These are phyloP conservation scores for Chaetomidium leptoderma DNA, from an alignment of 495 filamentous ascomycete genomes.

Conservation along the genomic window DNA sequence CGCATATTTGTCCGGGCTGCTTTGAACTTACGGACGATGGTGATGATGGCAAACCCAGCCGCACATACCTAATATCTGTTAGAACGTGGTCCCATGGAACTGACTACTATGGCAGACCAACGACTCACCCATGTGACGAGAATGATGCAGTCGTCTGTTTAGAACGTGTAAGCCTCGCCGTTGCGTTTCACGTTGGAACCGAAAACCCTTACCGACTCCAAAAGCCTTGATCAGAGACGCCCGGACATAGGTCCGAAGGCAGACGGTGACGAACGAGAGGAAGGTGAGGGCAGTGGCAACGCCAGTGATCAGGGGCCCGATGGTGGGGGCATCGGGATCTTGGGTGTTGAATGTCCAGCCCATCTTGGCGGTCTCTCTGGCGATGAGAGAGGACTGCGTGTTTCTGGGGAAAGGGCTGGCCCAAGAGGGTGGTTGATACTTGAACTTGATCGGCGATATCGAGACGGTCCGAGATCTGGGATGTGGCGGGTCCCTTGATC, in stretches of 20 bases:
- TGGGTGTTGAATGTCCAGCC: constrained; percentile 41
- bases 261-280: constrained; percentile 35
- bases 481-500: no score
- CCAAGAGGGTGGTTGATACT: neutral
- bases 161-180: neutral
- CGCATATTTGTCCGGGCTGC: neutral
- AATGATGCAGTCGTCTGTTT: constrained; percentile 40
- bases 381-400: neutral
- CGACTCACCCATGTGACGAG: constrained; percentile 35
- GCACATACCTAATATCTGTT: constrained; percentile 20
- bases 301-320: constrained; percentile 33
- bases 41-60: constrained; percentile 29
- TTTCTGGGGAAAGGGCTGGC: neutral
- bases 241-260: constrained; percentile 37
- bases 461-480: no score
- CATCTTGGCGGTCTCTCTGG: constrained; percentile 25
- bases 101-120: neutral
- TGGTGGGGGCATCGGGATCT: constrained; percentile 35
- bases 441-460: no score
- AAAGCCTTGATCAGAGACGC: constrained; percentile 32
- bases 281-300: constrained; percentile 31
- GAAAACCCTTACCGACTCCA: constrained; percentile 28
- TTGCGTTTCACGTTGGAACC: neutral
- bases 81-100: neutral
- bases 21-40: constrained; percentile 27